Evolutionary conservation across 2,329 filamentous ascomycete genomes (phyloP), one percentile per base, ranked within the genome.

Genomic region (Endothia cerciana): DNA sequence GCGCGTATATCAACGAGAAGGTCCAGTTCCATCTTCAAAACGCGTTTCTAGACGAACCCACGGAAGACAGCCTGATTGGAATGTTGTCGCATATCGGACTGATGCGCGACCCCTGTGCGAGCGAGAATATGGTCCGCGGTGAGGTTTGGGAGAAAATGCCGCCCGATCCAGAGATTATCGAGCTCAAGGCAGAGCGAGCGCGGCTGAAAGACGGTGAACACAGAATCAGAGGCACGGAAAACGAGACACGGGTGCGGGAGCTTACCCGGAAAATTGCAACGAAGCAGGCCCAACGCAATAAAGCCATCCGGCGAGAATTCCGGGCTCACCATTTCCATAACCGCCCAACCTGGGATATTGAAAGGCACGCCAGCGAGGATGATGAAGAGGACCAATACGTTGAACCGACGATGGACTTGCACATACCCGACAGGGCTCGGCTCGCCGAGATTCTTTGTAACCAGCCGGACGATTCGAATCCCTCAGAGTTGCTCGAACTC

Each of bases 21-120:
- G 66, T 68, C 40, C 63, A 73, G 22, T 75, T 75, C 63, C 38
- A 76, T 59, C 63, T 75, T 36, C 59, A 76, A 61, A 76, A 75
- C 56, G 66, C 70, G 4, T 72, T 76, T 63, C 61, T 75, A 13
- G 66, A 71, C 43, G 67, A 73, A 59, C 60, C 69, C 41, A 69
- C 56, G 13, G 63, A 73, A 64, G 64, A 63, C 36, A n/a, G 69
- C 25, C 59, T 73, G 4, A 71, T 71, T 45, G 33, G 62, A 40
- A 22, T 72, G 19, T 70, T 74, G 40, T 41, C 68, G 22, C 65
- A 73, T 62, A 59, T 74, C 11, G 74, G 73, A 60, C 68, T 76
- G 13, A 75, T 69, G 1, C 66, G 67, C 10, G 69, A 76, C 67
- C 72, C 70, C 67, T 66, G 70, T 30, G 70, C 73, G 15, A 70